A percentile compares a stretch with the other conserved stretches of the same genome.
Conservation (phyloP, 768 basidiomycete genomes). For the Epithele typhae region DNA sequence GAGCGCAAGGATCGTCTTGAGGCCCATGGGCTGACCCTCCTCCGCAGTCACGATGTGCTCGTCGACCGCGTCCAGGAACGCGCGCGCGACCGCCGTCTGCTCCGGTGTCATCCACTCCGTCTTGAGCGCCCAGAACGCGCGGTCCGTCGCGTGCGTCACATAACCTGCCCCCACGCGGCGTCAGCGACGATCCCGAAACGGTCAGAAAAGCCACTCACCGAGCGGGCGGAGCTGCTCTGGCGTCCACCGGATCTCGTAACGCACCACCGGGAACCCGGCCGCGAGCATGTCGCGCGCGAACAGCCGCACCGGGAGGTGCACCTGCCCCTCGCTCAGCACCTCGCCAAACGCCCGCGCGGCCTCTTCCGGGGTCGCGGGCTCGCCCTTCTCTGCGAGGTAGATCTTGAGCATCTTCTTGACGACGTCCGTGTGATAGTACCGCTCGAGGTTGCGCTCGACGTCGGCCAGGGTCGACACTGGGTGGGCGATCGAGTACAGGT, state of each 20-base stretch:
- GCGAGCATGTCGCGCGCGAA: conserved; percentile 55
- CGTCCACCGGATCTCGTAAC: conserved; percentile 69
- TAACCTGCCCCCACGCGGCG: conserved; percentile 38
- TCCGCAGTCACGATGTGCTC: conserved; percentile 41
- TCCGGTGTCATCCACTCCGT: conserved; percentile 40
- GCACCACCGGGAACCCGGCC: conserved; percentile 56
- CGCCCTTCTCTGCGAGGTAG: conserved; percentile 26
- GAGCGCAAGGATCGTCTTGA: conserved; percentile 45
- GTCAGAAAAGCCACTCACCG: conserved; percentile 34
- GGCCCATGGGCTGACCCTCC: conserved; percentile 20
- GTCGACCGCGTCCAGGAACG: conserved; percentile 52
- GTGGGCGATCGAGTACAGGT: conserved; percentile 69
- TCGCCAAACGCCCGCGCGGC: conserved; percentile 48
- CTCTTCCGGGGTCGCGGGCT: conserved; percentile 40
- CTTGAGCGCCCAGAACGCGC: conserved; percentile 57
- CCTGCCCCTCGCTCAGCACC: conserved; percentile 57
- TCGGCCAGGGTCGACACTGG: conserved; percentile 47
- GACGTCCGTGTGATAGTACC: conserved; percentile 54
- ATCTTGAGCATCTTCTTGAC: conserved; percentile 40
- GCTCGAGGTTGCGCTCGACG: conserved; percentile 49
- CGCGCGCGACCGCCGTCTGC: conserved; percentile 45
- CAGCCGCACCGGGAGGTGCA: conserved; percentile 62
- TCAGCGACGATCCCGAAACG: not conserved
- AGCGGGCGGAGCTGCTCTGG: conserved; percentile 53
- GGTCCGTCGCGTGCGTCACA: conserved; percentile 69